Conservation (phyloP, 192 early-diverging fungal genomes). For the Gorgonomyces haynaldii region DNA sequence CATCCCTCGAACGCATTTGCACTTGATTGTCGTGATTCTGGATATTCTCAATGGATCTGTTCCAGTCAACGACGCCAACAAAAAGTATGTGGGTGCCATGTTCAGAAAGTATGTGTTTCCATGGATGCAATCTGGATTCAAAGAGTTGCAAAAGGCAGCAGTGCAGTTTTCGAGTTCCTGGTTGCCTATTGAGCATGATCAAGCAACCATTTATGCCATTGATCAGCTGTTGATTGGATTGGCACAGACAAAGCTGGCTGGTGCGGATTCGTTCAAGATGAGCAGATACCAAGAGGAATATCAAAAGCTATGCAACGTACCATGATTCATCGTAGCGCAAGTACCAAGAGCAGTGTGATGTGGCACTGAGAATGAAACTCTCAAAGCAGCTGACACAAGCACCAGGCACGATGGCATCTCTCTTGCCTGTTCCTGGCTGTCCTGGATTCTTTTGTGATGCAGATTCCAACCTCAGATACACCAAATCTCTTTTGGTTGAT, state of each 20-base stretch:
- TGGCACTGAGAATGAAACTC: slow-evolving; percentile 38
- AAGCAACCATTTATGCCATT: slow-evolving; percentile 31
- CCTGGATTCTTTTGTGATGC: slow-evolving; percentile 39
- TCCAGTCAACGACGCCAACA: slow-evolving; percentile 30
- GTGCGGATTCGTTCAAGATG: slow-evolving; percentile 22
- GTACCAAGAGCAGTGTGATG: slow-evolving; percentile 27
- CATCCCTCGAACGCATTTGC: not conserved
- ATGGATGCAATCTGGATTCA: slow-evolving; percentile 25
- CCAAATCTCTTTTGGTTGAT: slow-evolving; percentile 34
- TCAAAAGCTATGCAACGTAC: slow-evolving; percentile 17
- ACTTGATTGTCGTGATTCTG: not conserved
- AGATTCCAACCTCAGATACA: slow-evolving; percentile 32
- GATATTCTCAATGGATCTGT: slow-evolving; percentile 5
- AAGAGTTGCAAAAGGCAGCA: slow-evolving; percentile 29
- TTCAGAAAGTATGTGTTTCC: slow-evolving; percentile 39
- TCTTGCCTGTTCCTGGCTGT: slow-evolving; percentile 33
- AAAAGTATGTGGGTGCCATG: slow-evolving; percentile 42
- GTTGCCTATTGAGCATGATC: slow-evolving; percentile 42
- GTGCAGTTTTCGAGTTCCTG: slow-evolving; percentile 44
- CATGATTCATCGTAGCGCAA: slow-evolving; percentile 7
- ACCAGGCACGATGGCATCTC: slow-evolving; percentile 32
- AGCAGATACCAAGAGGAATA: slow-evolving; percentile 22
- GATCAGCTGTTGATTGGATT: slow-evolving; percentile 32
- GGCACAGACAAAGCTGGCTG: slow-evolving; percentile 15
- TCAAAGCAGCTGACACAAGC: slow-evolving; percentile 29